These are phyloP conservation scores for Limnanthes douglasii DNA, from an alignment of 345 rosid species.

Conservation along the genomic window DNA sequence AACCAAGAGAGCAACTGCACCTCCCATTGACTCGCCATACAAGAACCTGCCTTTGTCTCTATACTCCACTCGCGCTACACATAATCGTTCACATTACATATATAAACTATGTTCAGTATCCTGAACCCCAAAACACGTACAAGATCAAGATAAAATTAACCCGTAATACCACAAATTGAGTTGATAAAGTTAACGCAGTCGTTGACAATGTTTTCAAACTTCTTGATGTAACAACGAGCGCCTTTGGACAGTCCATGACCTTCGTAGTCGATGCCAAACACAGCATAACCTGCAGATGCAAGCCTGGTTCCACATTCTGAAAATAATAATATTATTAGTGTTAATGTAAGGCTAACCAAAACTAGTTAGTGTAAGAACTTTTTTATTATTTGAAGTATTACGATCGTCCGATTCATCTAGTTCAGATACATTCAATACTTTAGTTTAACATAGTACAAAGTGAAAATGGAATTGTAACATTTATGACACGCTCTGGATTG, in stretches of 20 bases:
- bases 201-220: conserved; percentile 45
- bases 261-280: conserved; percentile 82
- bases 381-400: too few species aligned
- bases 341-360: too few species aligned
- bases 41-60: conserved; percentile 67
- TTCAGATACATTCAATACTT: too few species aligned
- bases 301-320: conserved; percentile 76
- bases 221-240: conserved; percentile 86
- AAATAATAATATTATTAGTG: not conserved
- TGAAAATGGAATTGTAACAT: too few species aligned
- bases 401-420: too few species aligned
- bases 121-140: too few species aligned
- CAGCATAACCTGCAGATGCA: conserved; percentile 64
- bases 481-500: too few species aligned
- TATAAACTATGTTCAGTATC: too few species aligned
- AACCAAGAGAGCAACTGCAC: conserved; percentile 75
- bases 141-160: too few species aligned
- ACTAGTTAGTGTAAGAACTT: too few species aligned
- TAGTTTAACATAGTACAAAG: too few species aligned
- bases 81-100: not conserved
- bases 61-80: conserved; percentile 53
- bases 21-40: conserved; percentile 99
- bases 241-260: conserved; percentile 89
- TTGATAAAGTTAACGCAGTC: conserved; percentile 71
- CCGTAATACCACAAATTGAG: conserved; percentile 55